A percentile compares a stretch with the other conserved stretches of the same genome.
phyloP scores from a whole-genome alignment of 2,329 filamentous ascomycete species.

The Paradendryphiella salina region DNA sequence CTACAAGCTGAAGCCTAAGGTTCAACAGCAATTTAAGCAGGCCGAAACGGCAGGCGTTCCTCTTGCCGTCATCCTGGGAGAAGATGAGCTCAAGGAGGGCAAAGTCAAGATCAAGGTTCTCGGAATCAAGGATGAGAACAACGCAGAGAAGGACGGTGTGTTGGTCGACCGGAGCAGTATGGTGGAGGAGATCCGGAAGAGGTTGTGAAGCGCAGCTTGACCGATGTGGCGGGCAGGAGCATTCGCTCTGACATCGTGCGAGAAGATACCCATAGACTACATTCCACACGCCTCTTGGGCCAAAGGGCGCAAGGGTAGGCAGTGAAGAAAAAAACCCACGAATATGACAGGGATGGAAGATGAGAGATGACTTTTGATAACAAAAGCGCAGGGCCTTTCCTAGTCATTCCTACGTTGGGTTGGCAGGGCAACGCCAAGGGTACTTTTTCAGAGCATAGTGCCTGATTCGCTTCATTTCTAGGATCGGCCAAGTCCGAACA shows the following conservation, averaged over 20 bases:
- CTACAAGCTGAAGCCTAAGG: slow-evolving; percentile 88
- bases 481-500: no score
- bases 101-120: slow-evolving; percentile 89
- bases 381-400: background rate
- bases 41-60: slow-evolving; percentile 80
- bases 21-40: slow-evolving; percentile 87
- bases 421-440: no score
- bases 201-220: slow-evolving; percentile 46
- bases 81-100: slow-evolving; percentile 81
- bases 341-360: background rate
- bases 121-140: slow-evolving; percentile 70
- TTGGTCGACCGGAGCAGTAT: slow-evolving; percentile 68
- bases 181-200: slow-evolving; percentile 63
- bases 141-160: slow-evolving; percentile 88
- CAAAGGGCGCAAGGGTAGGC: background rate
- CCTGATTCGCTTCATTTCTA: no score
- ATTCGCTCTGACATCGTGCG: background rate
- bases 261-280: slow-evolving; percentile 19
- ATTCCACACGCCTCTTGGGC: slow-evolving; percentile 1
- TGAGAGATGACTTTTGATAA: background rate
- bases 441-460: no score
- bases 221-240: background rate
- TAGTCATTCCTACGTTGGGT: background rate
- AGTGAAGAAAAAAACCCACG: background rate
- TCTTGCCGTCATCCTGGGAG: slow-evolving; percentile 84